Conservation (phyloP, 2,329 filamentous ascomycete genomes). For the Phialemonium atrogriseum region DNA sequence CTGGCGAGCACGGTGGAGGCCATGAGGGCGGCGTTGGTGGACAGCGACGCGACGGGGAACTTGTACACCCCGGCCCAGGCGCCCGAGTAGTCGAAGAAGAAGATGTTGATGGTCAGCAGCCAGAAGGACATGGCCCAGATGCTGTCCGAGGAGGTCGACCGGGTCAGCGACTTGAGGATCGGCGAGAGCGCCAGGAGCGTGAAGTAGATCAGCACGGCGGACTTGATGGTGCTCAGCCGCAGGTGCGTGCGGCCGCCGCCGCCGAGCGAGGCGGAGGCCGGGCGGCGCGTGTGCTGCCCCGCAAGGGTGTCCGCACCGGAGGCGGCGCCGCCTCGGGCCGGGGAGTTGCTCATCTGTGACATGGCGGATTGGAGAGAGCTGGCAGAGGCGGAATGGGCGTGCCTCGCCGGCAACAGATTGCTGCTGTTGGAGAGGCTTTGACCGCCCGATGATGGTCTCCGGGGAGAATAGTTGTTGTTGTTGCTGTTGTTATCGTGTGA, state of each 20-base stretch:
- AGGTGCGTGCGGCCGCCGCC: constrained; percentile 35
- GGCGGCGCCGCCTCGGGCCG: constrained; percentile 3
- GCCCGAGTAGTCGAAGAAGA: constrained; percentile 94
- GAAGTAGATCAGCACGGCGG: constrained; percentile 85
- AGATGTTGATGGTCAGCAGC: constrained; percentile 90
- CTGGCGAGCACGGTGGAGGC: constrained; percentile 90
- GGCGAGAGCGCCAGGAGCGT: constrained; percentile 86
- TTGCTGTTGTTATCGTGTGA: not conserved
- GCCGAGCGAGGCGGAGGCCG: constrained; percentile 18
- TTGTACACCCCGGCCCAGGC: constrained; percentile 46
- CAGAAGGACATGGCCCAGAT: constrained; percentile 97
- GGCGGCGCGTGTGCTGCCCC: constrained; percentile 12
- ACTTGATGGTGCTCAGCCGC: constrained; percentile 76
- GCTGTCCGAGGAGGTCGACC: constrained; percentile 83
- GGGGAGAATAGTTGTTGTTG: constrained; percentile 5
- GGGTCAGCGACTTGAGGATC: constrained; percentile 93
- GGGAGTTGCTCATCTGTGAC: constrained; percentile 23
- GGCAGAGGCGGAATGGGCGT: constrained; percentile 45
- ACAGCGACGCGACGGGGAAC: constrained; percentile 63
- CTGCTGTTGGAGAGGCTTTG: constrained; percentile 17
- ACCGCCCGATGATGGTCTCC: constrained; percentile 10
- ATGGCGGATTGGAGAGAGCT: constrained; percentile 43
- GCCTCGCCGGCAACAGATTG: constrained; percentile 24
- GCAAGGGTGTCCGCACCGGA: constrained; percentile 13
- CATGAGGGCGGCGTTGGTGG: constrained; percentile 95